Conservation (phyloP, 305 asterid genomes). For the Ilex paraguariensis region DNA sequence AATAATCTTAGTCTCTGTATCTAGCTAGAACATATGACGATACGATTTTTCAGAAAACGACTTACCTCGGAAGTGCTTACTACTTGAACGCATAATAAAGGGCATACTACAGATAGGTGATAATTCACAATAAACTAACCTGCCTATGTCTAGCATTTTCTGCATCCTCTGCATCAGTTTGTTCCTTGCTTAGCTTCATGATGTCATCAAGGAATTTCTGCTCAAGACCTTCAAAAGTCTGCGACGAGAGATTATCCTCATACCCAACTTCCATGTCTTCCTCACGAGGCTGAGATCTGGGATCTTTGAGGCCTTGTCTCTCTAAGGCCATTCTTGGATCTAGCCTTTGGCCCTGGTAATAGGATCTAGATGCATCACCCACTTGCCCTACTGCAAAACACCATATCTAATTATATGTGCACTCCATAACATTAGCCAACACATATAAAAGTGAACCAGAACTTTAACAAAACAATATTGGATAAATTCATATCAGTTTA, state of each 20-base stretch:
- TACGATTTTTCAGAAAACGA: too few species aligned
- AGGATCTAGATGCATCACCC: constrained; percentile 65
- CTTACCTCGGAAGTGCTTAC: too few species aligned
- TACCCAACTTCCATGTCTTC: constrained; percentile 77
- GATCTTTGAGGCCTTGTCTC: constrained; percentile 72
- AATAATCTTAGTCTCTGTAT: too few species aligned
- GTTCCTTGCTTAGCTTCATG: constrained; percentile 86
- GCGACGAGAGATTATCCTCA: constrained; percentile 48
- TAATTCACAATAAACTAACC: constrained; percentile 44
- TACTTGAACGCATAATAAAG: too few species aligned
- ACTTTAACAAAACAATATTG: not conserved
- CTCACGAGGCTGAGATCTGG: constrained; percentile 62
- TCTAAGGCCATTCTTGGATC: constrained; percentile 59
- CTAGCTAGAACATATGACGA: too few species aligned
- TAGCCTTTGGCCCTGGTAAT: constrained; percentile 69
- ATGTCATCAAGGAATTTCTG: constrained; percentile 75
- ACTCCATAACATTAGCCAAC: not conserved
- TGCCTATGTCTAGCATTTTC: constrained; percentile 91
- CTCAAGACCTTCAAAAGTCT: constrained; percentile 76
- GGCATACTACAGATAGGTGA: constrained; percentile 4
- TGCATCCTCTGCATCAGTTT: constrained; percentile 90
- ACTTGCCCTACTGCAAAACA: constrained; percentile 53
- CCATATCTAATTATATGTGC: constrained; percentile 4
- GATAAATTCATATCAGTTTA: not conserved
- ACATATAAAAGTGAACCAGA: not conserved